phyloP scores from a whole-genome alignment of 2,329 filamentous ascomycete species.

The Escovopsis sp. region DNA sequence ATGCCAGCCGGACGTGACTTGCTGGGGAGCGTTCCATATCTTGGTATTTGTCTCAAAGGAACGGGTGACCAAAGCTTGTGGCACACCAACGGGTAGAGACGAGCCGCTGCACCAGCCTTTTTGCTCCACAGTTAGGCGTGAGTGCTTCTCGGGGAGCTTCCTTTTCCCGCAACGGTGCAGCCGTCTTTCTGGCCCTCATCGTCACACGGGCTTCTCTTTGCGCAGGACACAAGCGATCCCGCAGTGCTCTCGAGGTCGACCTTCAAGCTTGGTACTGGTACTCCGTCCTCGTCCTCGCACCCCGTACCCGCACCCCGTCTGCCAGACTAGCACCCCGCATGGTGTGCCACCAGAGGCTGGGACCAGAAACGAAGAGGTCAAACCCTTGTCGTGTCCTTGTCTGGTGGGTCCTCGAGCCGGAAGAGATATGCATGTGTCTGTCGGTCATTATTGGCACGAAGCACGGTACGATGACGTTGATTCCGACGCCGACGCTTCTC shows the following conservation, averaged over 20 bases:
- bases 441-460: not conserved
- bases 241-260: not conserved
- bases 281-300: too few relatives aligned
- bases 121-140: slow-evolving; percentile 22
- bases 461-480: too few relatives aligned
- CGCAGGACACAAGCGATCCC: not conserved
- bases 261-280: too few relatives aligned
- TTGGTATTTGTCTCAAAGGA: not conserved
- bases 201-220: too few relatives aligned
- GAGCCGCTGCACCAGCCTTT: slow-evolving; percentile 4
- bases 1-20: not conserved
- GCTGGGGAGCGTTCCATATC: not conserved
- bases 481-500: too few relatives aligned
- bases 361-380: too few relatives aligned
- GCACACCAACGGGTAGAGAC: slow-evolving; percentile 7
- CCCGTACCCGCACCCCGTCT: too few relatives aligned
- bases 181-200: too few relatives aligned
- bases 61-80: slow-evolving; percentile 3
- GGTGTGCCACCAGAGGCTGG: not conserved
- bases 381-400: not conserved
- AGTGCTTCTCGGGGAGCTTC: slow-evolving; percentile 14
- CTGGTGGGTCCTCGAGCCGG: not conserved
- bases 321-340: too few relatives aligned
- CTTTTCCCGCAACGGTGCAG: not conserved
- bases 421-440: not conserved